Conservation (phyloP, 78 protist genomes). For the Tieghemostelium lacteum region DNA sequence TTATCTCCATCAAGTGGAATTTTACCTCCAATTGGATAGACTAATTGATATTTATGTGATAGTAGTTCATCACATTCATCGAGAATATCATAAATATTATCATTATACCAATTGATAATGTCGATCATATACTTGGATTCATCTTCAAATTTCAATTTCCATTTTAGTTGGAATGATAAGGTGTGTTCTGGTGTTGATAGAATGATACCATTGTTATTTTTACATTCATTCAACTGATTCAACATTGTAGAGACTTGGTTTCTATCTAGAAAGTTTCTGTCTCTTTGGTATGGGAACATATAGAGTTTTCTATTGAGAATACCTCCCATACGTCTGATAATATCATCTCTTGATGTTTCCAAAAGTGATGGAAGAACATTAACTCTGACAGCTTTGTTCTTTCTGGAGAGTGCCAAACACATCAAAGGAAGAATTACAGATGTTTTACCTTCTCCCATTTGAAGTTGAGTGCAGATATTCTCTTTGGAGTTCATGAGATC, state of each 20-base stretch:
- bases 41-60: neutral
- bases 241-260: neutral
- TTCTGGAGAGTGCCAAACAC: neutral
- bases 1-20: neutral
- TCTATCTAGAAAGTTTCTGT: neutral
- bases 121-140: neutral
- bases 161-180: neutral
- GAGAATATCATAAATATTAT: neutral
- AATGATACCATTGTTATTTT: neutral
- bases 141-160: neutral
- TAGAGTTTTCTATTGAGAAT: constrained; percentile 9
- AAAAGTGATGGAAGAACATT: neutral
- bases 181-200: constrained; percentile 14
- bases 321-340: neutral
- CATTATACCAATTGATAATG: neutral
- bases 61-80: constrained; percentile 44
- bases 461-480: neutral
- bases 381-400: neutral
- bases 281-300: constrained; percentile 10
- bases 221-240: neutral
- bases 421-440: constrained; percentile 5
- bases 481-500: neutral
- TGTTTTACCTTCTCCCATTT: constrained; percentile 24
- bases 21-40: constrained; percentile 1
- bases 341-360: neutral